A percentile compares a stretch with the other conserved stretches of the same genome.
Conservation (phyloP, 805 yeast species). For the Clavispora vitiphila region DNA sequence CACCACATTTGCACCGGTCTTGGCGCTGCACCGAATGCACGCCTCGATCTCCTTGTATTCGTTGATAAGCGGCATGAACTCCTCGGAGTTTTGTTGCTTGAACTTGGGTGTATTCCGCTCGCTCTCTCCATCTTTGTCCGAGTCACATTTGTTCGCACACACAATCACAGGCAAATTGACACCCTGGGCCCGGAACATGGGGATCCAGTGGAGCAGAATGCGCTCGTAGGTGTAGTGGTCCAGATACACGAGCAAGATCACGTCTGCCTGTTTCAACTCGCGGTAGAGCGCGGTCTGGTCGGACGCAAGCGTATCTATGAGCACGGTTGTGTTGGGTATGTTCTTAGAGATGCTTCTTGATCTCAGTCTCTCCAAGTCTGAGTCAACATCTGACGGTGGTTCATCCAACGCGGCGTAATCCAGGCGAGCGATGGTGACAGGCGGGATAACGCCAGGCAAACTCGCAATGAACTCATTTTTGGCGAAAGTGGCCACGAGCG, state of each 20-base stretch:
- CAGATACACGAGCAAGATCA: conserved; percentile 88
- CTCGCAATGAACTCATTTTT: conserved; percentile 71
- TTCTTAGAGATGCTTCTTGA: conserved; percentile 19
- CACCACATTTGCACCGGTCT: conserved; percentile 74
- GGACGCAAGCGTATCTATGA: conserved; percentile 75
- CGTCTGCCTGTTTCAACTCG: conserved; percentile 82
- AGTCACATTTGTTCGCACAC: conserved; percentile 77
- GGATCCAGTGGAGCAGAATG: conserved; percentile 90
- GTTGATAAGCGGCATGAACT: conserved; percentile 76
- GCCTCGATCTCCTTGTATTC: conserved; percentile 95
- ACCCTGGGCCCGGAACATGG: conserved; percentile 86
- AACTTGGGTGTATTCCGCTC: conserved; percentile 31
- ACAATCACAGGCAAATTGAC: conserved; percentile 90
- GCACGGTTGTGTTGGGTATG: conserved; percentile 50
- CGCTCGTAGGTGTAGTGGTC: conserved; percentile 95
- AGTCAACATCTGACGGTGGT: conserved; percentile 5
- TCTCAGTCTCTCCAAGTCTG: conserved; percentile 5
- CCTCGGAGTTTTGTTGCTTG: conserved; percentile 52
- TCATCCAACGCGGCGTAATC: conserved; percentile 43
- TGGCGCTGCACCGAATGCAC: conserved; percentile 85
- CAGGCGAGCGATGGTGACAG: conserved; percentile 71
- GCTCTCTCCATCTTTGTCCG: conserved; percentile 20
- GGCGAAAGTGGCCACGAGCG: conserved; percentile 71
- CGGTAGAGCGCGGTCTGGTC: conserved; percentile 57
- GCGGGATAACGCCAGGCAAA: conserved; percentile 74